Base-by-base conservation (phyloP, 306 rosid species). In the Coriaria nepalensis region DNA sequence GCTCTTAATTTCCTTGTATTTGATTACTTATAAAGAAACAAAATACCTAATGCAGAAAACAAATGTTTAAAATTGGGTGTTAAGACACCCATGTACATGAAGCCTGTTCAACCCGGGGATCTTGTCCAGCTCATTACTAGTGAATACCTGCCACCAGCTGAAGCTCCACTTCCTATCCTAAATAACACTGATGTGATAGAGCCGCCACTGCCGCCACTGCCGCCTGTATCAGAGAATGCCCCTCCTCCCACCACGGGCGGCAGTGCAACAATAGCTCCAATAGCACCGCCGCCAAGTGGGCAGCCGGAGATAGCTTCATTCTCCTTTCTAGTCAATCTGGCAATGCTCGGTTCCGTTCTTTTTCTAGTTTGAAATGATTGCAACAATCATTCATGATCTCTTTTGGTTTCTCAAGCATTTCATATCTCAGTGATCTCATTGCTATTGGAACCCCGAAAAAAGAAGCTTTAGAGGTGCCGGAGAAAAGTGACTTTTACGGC, bases 171-270 rank as follows among this genome's bases (percentile, higher is more conserved):
- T 47, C 86, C 86, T 5, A 41, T 69, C 65, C 73, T 92, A 43
- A 51, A 61, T 6, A 58, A 20, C n/a, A 8, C 38, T 4, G 93
- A 82, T 59, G 83, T 92, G 53, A 2, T 2, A 2, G 96, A 92
- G 79, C 47, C 85, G 34, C 79, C 98, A 59, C 48, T 92, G 68
- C 94, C 98, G n/a, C 79, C 98, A 59, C 47, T 92, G 68, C 96
- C 98, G 13, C 7, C 79, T 4, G 64, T 68, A 50, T 49, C 55
- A 13, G 13, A n/a, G n/a, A n/a, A n/a, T n/a, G n/a, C 73, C 61
- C n/a, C 85, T 13, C 13, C 52, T 4, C 9, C 56, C 60, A 71
- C 83, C 8, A 9, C 47, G 1, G 33, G 59, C 5, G n/a, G 53
- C 6, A 62, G 33, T 40, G 0, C 39, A 34, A 37, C 73, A 4